Base-by-base conservation (phyloP, 2,329 filamentous ascomycete species). In the Fusarium albosuccineum region DNA sequence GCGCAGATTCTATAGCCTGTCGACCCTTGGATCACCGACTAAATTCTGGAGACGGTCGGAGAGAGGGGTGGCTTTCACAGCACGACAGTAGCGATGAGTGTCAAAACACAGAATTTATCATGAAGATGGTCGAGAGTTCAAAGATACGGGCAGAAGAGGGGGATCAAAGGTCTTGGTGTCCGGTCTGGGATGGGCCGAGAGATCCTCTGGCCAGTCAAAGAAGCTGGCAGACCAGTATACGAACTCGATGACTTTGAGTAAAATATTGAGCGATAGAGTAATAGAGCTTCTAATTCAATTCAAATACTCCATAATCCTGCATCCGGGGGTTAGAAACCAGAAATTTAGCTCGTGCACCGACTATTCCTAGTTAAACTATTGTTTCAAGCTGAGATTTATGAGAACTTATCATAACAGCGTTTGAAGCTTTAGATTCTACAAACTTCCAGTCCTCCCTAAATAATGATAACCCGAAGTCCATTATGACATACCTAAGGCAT, bases 121-220 rank as follows among this genome's bases (percentile, higher is more conserved):
- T 70, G 68, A 60, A 61, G 13, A 70, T 61, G 68, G 67, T 70
- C 1, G 58, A 68, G 22, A 46, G 53, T 7, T 70, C 68, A n/a
- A 62, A 55, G 48, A 46, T 57, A 13, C 33, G 57, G 14, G 63
- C 58, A n/a, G 65, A 68, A 9, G 46, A 67, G 26, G 68, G 68
- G 1, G 57, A 65, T 2, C 56, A 70, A 36, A 68, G 67, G 30
- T 65, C 62, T 33, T 69, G 68, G 68, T 70, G 68, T 58, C 68
- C 68, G 2, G 68, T 70, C 5, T 70, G 68, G 68, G 68, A 70
- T 11, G 68, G 68, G 8, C 68, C 68, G 9, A 66, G 68, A 29
- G 67, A 70, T 22, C 53, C 63, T 13, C 17, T 65, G 27, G 59
- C 53, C 8, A 69, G 62, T 45, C 51, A 67, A 34, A 50, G 46